phyloP scores from a whole-genome alignment of 106 monocot species.

The Phalaenopsis aphrodite region DNA sequence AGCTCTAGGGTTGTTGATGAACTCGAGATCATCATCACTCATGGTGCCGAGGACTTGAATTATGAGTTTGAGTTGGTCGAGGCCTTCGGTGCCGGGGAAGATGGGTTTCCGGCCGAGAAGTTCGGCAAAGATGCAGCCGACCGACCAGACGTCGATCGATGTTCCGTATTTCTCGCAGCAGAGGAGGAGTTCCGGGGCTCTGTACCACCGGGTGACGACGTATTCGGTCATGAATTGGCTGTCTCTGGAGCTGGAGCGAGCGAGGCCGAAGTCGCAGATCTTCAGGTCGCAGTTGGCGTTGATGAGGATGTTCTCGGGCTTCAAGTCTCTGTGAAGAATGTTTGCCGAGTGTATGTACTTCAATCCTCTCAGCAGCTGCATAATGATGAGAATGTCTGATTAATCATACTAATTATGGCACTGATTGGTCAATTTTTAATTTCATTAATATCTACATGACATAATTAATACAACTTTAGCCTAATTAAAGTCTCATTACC shows the following conservation, averaged over 20 bases:
- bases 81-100: constrained; percentile 78
- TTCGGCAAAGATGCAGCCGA: constrained; percentile 91
- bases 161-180: constrained; percentile 85
- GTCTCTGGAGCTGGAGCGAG: constrained; percentile 51
- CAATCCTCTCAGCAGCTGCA: constrained; percentile 65
- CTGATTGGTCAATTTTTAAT: no score
- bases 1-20: constrained; percentile 84
- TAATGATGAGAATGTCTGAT: not conserved
- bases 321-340: constrained; percentile 82
- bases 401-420: no score
- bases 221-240: constrained; percentile 83
- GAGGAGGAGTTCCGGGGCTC: constrained; percentile 77
- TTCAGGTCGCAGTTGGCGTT: constrained; percentile 88
- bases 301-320: constrained; percentile 78
- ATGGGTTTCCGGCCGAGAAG: constrained; percentile 77
- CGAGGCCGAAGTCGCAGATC: constrained; percentile 87
- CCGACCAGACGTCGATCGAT: constrained; percentile 93
- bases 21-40: constrained; percentile 50
- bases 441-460: no score
- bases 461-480: no score
- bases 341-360: constrained; percentile 90
- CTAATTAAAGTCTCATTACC: no score
- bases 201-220: constrained; percentile 88
- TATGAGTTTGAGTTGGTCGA: constrained; percentile 84
- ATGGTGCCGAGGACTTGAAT: constrained; percentile 76